Evolutionary conservation across 2,329 filamentous ascomycete genomes (phyloP).

Genomic region (Diplocarpon mali): DNA sequence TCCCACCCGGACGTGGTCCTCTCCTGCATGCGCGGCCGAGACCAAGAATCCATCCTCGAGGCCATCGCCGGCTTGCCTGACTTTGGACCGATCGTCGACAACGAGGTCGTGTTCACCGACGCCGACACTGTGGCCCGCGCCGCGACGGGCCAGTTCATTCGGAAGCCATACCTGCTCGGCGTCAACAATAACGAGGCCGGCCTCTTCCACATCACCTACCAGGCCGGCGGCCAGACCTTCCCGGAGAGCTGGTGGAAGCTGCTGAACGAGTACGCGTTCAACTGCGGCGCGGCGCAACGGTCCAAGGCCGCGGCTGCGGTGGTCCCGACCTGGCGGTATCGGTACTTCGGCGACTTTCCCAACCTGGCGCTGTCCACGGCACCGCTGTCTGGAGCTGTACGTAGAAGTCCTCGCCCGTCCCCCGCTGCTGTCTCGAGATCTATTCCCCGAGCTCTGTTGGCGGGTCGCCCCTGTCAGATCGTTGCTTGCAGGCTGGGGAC

Average conservation of each 20-base stretch:
- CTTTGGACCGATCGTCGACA: constrained; percentile 26
- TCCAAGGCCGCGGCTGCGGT: neutral
- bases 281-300: neutral
- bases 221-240: neutral
- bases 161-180: constrained; percentile 36
- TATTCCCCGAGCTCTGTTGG: too few species aligned
- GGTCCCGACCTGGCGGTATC: constrained; percentile 26
- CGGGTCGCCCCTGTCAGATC: too few species aligned
- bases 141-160: constrained; percentile 31
- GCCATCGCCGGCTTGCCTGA: neutral
- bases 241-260: constrained; percentile 2
- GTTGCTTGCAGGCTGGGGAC: too few species aligned
- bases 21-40: neutral
- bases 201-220: constrained; percentile 1
- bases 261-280: neutral
- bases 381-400: constrained; percentile 15
- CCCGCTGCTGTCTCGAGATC: too few species aligned
- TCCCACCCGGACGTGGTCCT: neutral
- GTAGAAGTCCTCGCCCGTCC: too few species aligned
- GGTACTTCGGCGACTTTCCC: constrained; percentile 25
- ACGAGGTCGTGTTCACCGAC: constrained; percentile 33
- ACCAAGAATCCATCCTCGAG: neutral
- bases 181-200: constrained; percentile 37
- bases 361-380: constrained; percentile 19
- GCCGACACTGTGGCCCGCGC: constrained; percentile 34